A percentile compares a stretch with the other conserved stretches of the same genome.
Evolutionary conservation across 139 green algal genomes (phyloP).

Genomic region (Haematococcus sp.): DNA sequence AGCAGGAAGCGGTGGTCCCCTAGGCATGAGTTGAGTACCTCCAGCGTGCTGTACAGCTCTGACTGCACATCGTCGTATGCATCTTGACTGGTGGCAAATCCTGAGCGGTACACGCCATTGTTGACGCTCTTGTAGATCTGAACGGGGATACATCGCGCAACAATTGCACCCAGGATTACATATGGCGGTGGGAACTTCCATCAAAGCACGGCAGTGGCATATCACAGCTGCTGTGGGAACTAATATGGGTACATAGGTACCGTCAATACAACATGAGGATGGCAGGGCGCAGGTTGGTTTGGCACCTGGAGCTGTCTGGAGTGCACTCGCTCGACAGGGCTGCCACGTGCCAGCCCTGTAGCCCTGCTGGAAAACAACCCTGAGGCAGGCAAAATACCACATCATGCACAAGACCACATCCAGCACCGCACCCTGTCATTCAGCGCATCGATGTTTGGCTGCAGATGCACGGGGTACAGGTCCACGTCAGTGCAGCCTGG

Average conservation of each 20-base stretch:
- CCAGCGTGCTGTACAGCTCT: constrained; percentile 61
- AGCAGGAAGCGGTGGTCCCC: constrained; percentile 62
- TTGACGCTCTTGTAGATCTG: constrained; percentile 70
- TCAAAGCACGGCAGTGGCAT: too few relatives aligned
- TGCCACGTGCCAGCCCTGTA: too few relatives aligned
- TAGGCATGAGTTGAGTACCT: constrained; percentile 65
- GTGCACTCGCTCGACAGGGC: too few relatives aligned
- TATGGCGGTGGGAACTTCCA: too few relatives aligned
- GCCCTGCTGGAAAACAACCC: too few relatives aligned
- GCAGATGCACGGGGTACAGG: constrained; percentile 56
- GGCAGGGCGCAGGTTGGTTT: too few relatives aligned
- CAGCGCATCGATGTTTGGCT: constrained; percentile 60
- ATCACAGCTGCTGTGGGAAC: too few relatives aligned
- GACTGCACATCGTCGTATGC: constrained; percentile 66
- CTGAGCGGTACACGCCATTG: constrained; percentile 80
- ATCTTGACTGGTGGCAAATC: constrained; percentile 78
- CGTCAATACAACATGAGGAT: too few relatives aligned
- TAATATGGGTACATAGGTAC: too few relatives aligned
- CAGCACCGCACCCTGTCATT: constrained; percentile 55
- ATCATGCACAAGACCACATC: background rate
- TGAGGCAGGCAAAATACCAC: too few relatives aligned
- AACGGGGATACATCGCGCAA: background rate
- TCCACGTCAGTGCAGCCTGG: constrained; percentile 48
- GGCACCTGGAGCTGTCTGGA: too few relatives aligned
- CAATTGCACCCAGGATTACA: too few relatives aligned